phyloP scores from a whole-genome alignment of 257 asterid species.

The Scutellaria baicalensis region DNA sequence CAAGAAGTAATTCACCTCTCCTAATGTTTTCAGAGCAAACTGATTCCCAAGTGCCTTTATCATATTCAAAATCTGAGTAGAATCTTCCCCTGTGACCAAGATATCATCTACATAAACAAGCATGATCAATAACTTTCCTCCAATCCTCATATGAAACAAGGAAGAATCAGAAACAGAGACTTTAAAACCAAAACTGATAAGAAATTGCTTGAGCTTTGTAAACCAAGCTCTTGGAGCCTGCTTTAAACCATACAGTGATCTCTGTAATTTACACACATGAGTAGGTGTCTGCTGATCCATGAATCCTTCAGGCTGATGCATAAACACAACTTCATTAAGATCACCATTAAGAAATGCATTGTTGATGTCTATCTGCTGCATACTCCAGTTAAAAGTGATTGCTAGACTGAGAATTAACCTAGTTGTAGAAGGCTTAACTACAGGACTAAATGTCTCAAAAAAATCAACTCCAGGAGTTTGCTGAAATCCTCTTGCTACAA shows the following conservation, averaged over 20 bases:
- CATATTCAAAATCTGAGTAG: too few species aligned
- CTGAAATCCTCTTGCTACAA: neutral
- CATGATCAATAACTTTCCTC: too few species aligned
- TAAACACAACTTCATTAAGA: neutral
- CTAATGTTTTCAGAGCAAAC: too few species aligned
- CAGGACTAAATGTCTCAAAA: neutral
- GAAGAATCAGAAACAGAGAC: neutral
- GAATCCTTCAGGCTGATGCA: neutral
- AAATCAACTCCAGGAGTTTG: neutral
- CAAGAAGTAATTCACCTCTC: too few species aligned
- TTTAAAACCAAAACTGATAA: neutral
- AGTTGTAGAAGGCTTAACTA: neutral
- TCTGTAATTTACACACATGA: neutral
- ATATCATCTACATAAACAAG: too few species aligned
- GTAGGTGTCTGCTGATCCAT: neutral
- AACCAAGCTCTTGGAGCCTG: neutral
- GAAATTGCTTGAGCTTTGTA: neutral
- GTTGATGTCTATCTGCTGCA: too few species aligned
- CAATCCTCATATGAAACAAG: too few species aligned
- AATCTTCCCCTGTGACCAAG: too few species aligned
- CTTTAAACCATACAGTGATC: too few species aligned
- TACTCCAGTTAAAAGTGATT: too few species aligned
- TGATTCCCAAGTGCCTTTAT: too few species aligned
- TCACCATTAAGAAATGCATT: neutral
- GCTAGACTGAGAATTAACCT: neutral